Base-by-base conservation (phyloP, 208 protist genomes). In the Trypanosoma cruzi region DNA sequence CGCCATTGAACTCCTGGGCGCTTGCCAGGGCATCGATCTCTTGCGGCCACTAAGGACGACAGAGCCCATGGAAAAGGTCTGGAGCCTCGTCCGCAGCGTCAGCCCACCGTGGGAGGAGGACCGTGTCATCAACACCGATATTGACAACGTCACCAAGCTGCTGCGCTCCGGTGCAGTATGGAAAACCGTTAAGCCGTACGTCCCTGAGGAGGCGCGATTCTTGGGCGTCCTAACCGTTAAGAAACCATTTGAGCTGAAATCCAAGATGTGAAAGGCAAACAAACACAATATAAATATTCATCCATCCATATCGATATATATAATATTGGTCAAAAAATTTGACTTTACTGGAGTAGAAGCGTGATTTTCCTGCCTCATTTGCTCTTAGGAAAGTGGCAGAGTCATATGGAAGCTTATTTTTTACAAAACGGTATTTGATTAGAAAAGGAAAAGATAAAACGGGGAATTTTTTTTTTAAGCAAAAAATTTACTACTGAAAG, bases 21-120 rank as follows among this genome's bases (percentile, higher is more conserved):
- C 80, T 4, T 88, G 63, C 66, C 94, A 98, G 66, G 94, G 66
- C 4, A n/a, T 97, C 5, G 84, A 95, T 58, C 94, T 97, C 60
- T 50, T 77, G 52, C 78, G 77, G 37, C 83, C 82, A n/a, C 37
- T 90, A n/a, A 83, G 44, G 36, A 80, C 77, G 22, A 89, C 89
- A 22, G 62, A 64, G 62, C 69, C 79, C n/a, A 34, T 95, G 14
- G 82, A 94, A 53, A 64, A 63, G 37, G 81, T 94, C 22, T 71
- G 92, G 55, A 8, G 37, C 14, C 57, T 94, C 0, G 86, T 97
- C 6, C 77, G 92, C 46, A 32, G 14, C 14, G 48, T 79, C 16
- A 75, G 90, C 36, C 40, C 77, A 4, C 40, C 58, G 26, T 92
- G 80, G 70, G 82, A 94, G 10, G 69, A 78, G 34, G 88, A 95